Evolutionary conservation across 805 yeast genomes (phyloP), one percentile per base, ranked within the genome.

Genomic region (Metschnikowia amazonensis): DNA sequence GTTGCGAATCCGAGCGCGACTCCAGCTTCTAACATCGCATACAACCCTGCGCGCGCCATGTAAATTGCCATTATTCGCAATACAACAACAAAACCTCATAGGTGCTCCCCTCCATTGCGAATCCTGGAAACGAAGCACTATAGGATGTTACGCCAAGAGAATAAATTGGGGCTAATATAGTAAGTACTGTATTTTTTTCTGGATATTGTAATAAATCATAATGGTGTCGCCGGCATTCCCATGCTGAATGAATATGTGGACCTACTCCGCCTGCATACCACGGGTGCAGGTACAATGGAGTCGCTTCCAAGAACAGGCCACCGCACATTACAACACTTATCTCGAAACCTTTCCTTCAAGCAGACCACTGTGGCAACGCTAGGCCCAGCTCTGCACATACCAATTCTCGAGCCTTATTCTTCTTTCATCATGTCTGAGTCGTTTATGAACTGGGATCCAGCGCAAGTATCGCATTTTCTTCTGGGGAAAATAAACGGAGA

Each of bases 371-470:
- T 36, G 31, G 23, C 40, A 36, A 20, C 25, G 20, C 31, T 13
- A 20, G 16, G 31, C 31, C 40, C 13, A 32, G 21, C 23, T 32
- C 23, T 17, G 23, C 35, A 32, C 35, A 32, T 20, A 17, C 14
- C 7, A 2, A 5, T 10, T n/a, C 16, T 3, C n/a, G 11, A 7
- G 11, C 20, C 16, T 7, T 18, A 16, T 17, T 18, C 10, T 7
- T 10, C 8, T 13, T 8, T 25, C 16, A 13, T 20, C 13, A 37
- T 37, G 41, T 27, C 41, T n/a, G 75, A 71, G 45, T 59, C 70
- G 14, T 70, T 68, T 48, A 59, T 71, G 35, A 62, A 57, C 47
- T 71, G 76, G 76, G 76, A 71, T 47, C 69, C 75, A 2, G 75
- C 72, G 4, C 76, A 71, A 47, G 76, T 71, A 11, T 58, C 73